Base-by-base conservation (phyloP, 371 early-diverging fungal species). In the Saksenaea oblongispora region DNA sequence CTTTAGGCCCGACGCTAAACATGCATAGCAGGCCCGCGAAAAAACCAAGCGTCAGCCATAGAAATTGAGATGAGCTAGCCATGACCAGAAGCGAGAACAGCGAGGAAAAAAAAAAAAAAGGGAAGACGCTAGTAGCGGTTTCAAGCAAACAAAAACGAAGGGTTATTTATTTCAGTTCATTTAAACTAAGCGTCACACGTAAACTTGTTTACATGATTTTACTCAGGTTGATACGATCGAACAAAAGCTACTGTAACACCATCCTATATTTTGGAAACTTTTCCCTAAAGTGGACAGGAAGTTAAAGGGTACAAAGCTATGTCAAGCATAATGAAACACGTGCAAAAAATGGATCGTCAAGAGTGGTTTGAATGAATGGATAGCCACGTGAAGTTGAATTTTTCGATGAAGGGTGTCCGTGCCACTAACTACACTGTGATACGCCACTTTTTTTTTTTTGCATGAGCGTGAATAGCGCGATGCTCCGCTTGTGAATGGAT, bases 11-110 rank as follows among this genome's bases (percentile, higher is more conserved):
- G 13, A 14, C 37, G 22, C 22, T 14, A 53, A 64, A 61, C 63
- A 67, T 63, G 17, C 65, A 66, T 31, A 70, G 55, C 58, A 73
- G 42, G 41, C 74, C 74, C 55, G 70, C 4, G 13, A 70, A 62
- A 34, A 73, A 67, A 5, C 74, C 74, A 26, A 59, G 57, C n/a
- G 54, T 47, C 18, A 70, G 17, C 65, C 67, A 70, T 15, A 34
- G 54, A 51, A 37, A 61, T 44, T 35, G 55, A 9, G 5, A 44
- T 17, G 24, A 54, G 34, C 59, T 47, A 24, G 54, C 42, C 65
- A 69, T 69, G 34, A 24, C 1, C 4, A 22, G 24, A 5, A 22
- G 22, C n/a, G 22, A 47, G 22, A 47, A n/a, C n/a, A n/a, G n/a
- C n/a, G 10, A 22, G 22, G 5, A 47, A 22, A 47, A 47, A 18